Base-by-base conservation (phyloP, 768 basidiomycete species). In the Suillus occidentalis region DNA sequence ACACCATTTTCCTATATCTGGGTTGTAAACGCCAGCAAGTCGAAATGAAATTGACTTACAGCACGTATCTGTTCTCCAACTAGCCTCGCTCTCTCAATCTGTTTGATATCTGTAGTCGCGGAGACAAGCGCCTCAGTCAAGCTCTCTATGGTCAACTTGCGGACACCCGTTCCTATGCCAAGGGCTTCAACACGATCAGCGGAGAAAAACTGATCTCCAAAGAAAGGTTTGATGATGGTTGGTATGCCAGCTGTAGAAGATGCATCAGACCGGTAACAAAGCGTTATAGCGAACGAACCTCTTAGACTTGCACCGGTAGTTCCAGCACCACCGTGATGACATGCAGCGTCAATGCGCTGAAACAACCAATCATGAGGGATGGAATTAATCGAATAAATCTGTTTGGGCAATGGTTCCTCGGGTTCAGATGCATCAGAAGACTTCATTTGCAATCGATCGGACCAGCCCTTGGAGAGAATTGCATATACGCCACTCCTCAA, bases 191-290 rank as follows among this genome's bases (percentile, higher is more conserved):
- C 94, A 36, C 97, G 90, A 76, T 99, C 94, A 4, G 94, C 94
- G 95, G 95, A 99, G 79, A 98, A 97, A 75, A 91, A 94, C 71
- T 98, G 96, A 75, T 98, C 96, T 3, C 97, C 97, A 71, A 99
- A 99, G 85, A 99, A 99, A 0, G 97, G 97, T 67, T 89, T 89
- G 74, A 99, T 94, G 71, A 99, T 91, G 1, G 96, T 99, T 1
- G 97, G 97, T 61, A 95, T 91, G 9, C 94, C 95, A 65, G 94
- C 94, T 92, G 70, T 9, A 67, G 63, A 56, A 57, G 31, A 52
- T 50, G 28, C 20, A 49, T 59, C 37, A 60, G 53, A 47, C 22
- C 28, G 53, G 60, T 4, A 42, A 31, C 22, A 28, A 20, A 42
- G 1, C 16, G n/a, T 34, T 14, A 55, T 42, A 47, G 18, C 40